phyloP scores from a whole-genome alignment of 2,329 filamentous ascomycete species.

The Claviceps digitariae region DNA sequence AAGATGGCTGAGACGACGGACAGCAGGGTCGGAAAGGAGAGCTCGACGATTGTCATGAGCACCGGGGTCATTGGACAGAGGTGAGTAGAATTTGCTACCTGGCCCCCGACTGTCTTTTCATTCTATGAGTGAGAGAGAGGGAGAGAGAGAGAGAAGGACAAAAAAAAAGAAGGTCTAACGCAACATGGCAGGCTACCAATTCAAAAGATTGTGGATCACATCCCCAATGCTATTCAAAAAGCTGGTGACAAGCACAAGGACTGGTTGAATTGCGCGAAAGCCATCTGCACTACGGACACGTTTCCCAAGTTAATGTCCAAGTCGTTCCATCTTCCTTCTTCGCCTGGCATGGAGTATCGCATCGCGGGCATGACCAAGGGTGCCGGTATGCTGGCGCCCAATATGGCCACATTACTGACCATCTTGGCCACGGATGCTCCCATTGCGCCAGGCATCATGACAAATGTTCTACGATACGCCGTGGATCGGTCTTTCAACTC shows the following conservation, averaged over 20 bases:
- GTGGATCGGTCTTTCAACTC: slow-evolving; percentile 85
- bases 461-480: slow-evolving; percentile 56
- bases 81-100: slow-evolving; percentile 25
- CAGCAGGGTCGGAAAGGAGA: slow-evolving; percentile 34
- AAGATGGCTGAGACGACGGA: slow-evolving; percentile 74
- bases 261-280: slow-evolving; percentile 76
- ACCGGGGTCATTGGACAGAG: slow-evolving; percentile 95
- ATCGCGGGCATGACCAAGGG: slow-evolving; percentile 96
- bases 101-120: no score
- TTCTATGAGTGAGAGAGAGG: neutral
- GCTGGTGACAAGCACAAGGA: slow-evolving; percentile 66
- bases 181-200: slow-evolving; percentile 56
- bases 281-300: slow-evolving; percentile 96
- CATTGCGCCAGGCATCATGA: slow-evolving; percentile 53
- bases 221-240: slow-evolving; percentile 60
- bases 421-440: slow-evolving; percentile 87
- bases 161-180: neutral
- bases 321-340: slow-evolving; percentile 72
- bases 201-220: slow-evolving; percentile 71
- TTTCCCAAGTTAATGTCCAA: slow-evolving; percentile 90
- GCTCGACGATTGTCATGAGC: slow-evolving; percentile 85
- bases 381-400: slow-evolving; percentile 97
- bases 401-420: slow-evolving; percentile 92
- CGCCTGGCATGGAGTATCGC: slow-evolving; percentile 59
- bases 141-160: neutral